Percentiles rank a stretch among this genome's conserved stretches.
Conservation (phyloP, 192 early-diverging fungal species). For the Coemansia furcata region DNA sequence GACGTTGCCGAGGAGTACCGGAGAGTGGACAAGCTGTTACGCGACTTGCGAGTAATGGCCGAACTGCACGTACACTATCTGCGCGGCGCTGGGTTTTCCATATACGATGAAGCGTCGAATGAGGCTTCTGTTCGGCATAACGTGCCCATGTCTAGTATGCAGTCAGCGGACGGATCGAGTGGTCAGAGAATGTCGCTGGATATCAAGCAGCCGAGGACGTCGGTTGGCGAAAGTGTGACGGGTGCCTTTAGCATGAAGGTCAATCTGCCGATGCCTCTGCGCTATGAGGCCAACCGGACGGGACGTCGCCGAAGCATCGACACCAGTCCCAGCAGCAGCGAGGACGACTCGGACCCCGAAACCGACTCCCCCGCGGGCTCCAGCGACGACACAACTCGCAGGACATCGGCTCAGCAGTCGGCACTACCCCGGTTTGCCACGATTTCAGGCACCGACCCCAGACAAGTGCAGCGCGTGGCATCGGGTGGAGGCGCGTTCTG, state of each 20-base stretch:
- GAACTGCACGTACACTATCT: slow-evolving; percentile 60
- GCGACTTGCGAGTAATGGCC: slow-evolving; percentile 62
- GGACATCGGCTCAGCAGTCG: neutral
- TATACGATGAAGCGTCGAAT: slow-evolving; percentile 44
- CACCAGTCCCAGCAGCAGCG: slow-evolving; percentile 6
- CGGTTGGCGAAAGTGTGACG: neutral
- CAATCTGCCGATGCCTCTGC: slow-evolving; percentile 45
- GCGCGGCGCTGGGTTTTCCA: slow-evolving; percentile 22
- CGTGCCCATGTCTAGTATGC: neutral
- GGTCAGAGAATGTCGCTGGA: neutral
- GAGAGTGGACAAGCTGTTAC: slow-evolving; percentile 55
- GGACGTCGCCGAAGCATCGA: slow-evolving; percentile 2
- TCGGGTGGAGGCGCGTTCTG: neutral
- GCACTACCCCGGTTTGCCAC: slow-evolving; percentile 12
- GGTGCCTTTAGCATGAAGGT: slow-evolving; percentile 40
- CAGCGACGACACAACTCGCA: neutral
- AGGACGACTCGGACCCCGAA: slow-evolving; percentile 17
- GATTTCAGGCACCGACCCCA: neutral
- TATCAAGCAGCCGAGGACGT: neutral
- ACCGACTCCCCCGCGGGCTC: slow-evolving; percentile 7
- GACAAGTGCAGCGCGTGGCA: neutral
- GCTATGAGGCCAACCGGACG: slow-evolving; percentile 28
- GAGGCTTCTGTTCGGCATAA: neutral
- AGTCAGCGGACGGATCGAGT: neutral
- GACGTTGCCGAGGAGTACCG: slow-evolving; percentile 62